Conservation (phyloP, 768 basidiomycete species). For the Albatrellus ellisii region DNA sequence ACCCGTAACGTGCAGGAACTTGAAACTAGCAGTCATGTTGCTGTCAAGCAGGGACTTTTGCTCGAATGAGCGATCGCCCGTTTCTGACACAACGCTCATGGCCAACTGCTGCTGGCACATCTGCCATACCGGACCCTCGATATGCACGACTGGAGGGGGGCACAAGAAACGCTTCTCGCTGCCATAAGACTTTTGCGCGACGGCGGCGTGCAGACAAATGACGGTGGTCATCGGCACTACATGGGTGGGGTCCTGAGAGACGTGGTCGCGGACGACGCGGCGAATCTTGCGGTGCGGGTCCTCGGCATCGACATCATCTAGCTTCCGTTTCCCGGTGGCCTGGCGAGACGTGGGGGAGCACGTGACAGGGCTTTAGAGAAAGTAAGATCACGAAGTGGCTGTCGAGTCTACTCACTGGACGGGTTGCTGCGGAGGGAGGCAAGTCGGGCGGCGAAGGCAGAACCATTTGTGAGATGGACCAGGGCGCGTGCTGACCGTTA, state of each 20-base stretch:
- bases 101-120: slow-evolving; percentile 71
- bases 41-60: slow-evolving; percentile 76
- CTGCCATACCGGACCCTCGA: slow-evolving; percentile 80
- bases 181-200: slow-evolving; percentile 93
- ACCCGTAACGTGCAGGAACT: slow-evolving; percentile 81
- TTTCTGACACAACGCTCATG: slow-evolving; percentile 80
- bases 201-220: slow-evolving; percentile 81
- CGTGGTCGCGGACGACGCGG: slow-evolving; percentile 73
- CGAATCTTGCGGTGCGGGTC: slow-evolving; percentile 72
- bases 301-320: slow-evolving; percentile 45
- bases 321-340: slow-evolving; percentile 54
- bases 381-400: too few relatives aligned
- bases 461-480: slow-evolving; percentile 9
- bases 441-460: slow-evolving; percentile 4
- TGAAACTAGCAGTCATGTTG: slow-evolving; percentile 81
- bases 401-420: slow-evolving; percentile 11
- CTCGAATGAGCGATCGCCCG: slow-evolving; percentile 71
- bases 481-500: slow-evolving; percentile 14
- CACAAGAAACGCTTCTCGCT: slow-evolving; percentile 92
- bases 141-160: slow-evolving; percentile 87
- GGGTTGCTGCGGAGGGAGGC: slow-evolving; percentile 7
- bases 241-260: slow-evolving; percentile 60
- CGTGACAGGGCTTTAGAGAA: background rate
- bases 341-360: slow-evolving; percentile 16
- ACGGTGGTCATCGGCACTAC: slow-evolving; percentile 86